Evolutionary conservation across 176 grass and related monocot species (phyloP), one percentile per base, ranked within the genome.

Genomic region (Zizania latifolia): DNA sequence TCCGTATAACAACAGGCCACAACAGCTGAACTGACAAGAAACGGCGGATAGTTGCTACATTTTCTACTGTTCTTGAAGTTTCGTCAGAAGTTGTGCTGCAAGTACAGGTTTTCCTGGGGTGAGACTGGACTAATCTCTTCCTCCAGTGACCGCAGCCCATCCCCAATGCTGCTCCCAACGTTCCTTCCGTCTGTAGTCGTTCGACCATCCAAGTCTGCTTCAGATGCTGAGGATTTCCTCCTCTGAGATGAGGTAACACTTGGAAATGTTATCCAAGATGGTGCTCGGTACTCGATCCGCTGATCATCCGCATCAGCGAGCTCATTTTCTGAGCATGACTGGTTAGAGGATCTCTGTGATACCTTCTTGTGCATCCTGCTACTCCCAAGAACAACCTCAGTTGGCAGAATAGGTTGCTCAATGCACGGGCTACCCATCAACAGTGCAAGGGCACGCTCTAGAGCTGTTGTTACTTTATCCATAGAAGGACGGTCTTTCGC

Each of bases 61-160:
- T 74, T 80, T 74, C 61, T 40, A 71, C 39, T 68, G 19, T 36
- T 86, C 43, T 57, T 39, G 23, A 78, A n/a, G 71, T 74, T 69
- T 83, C 65, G 78, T 90, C 83, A 98, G 76, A 98, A 98, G 64
- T 98, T 98, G 81, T 98, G 88, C 55, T 98, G 94, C 91, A 98
- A 84, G 82, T 94, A 98, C 24, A 98, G 78, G 58, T 94, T 77
- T 71, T 98, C 88, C 66, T 88, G 94, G 4, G 94, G 94, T 2
- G 94, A 98, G 13, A 86, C 91, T 0, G 94, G 91, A 10, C 89
- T 76, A 0, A 98, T 98, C 75, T 98, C 94, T 92, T 98, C 94
- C 85, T 98, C 94, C 75, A 98, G 74, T 22, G 91, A 92, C 84
- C 88, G 79, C 81, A 98, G 33, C 2, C 84, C 83, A 62, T 98